Evolutionary conservation across 164 flowering plant genomes (phyloP).

Genomic region (Malania oleifera): DNA sequence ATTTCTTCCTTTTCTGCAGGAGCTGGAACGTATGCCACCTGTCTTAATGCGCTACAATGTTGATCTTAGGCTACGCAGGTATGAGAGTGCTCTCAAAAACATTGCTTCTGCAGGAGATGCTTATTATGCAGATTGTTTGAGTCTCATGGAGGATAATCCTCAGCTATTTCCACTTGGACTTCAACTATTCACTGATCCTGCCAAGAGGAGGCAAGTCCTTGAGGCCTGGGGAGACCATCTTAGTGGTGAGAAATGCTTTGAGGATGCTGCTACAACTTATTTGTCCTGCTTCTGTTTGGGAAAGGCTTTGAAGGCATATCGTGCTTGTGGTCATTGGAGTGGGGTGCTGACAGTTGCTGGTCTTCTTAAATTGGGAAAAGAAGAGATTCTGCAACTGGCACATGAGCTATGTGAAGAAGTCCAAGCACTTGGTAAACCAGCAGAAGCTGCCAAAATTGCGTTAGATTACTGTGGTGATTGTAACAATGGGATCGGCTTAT

Average conservation of each 20-base stretch:
- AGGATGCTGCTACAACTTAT: slow-evolving; percentile 84
- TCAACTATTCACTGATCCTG: slow-evolving; percentile 50
- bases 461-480: slow-evolving; percentile 83
- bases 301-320: slow-evolving; percentile 85
- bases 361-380: slow-evolving; percentile 56
- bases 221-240: slow-evolving; percentile 98
- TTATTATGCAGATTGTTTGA: slow-evolving; percentile 63
- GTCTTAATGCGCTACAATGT: slow-evolving; percentile 68
- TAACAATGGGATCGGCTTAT: slow-evolving; percentile 42
- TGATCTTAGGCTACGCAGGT: slow-evolving; percentile 71
- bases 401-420: slow-evolving; percentile 93
- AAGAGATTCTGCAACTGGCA: slow-evolving; percentile 57
- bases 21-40: slow-evolving; percentile 59
- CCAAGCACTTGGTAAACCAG: slow-evolving; percentile 86
- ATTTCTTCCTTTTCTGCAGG: slow-evolving; percentile 91
- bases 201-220: slow-evolving; percentile 53
- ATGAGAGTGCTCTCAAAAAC: slow-evolving; percentile 77
- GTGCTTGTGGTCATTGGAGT: slow-evolving; percentile 79
- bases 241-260: slow-evolving; percentile 55
- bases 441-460: slow-evolving; percentile 90
- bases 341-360: slow-evolving; percentile 85
- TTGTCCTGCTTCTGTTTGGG: slow-evolving; percentile 66
- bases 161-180: slow-evolving; percentile 79
- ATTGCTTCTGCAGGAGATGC: slow-evolving; percentile 78
- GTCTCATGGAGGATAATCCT: slow-evolving; percentile 72